phyloP scores from a whole-genome alignment of 2,329 filamentous ascomycete genomes.

The Scopulariopsis brevicaulis region DNA sequence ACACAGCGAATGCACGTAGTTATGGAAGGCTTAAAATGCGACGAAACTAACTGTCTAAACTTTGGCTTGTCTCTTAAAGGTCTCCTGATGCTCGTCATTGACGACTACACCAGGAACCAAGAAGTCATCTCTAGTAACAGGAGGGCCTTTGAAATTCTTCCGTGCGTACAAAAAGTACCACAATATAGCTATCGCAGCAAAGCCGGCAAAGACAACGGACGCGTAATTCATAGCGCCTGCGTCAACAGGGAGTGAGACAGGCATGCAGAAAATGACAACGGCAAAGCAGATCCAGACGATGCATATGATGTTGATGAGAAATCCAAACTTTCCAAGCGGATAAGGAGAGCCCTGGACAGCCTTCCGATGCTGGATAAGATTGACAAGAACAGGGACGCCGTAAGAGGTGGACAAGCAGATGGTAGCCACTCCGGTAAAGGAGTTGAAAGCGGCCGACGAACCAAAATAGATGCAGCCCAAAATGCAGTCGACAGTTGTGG shows the following conservation, averaged over 20 bases:
- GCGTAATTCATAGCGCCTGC: slow-evolving; percentile 59
- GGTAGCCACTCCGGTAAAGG: slow-evolving; percentile 59
- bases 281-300: slow-evolving; percentile 56
- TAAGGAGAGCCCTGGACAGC: slow-evolving; percentile 46
- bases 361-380: slow-evolving; percentile 46
- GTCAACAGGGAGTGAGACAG: slow-evolving; percentile 47
- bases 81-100: not conserved
- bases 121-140: slow-evolving; percentile 13
- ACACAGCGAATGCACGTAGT: not conserved
- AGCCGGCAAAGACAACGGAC: slow-evolving; percentile 62
- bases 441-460: slow-evolving; percentile 58
- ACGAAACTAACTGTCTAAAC: not conserved
- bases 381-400: slow-evolving; percentile 56
- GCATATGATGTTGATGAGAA: slow-evolving; percentile 50
- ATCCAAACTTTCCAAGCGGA: slow-evolving; percentile 51
- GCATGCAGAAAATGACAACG: slow-evolving; percentile 66
- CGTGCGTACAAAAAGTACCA: slow-evolving; percentile 65
- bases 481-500: slow-evolving; percentile 51
- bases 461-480: slow-evolving; percentile 61
- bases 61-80: no score
- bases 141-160: slow-evolving; percentile 56
- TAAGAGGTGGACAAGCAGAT: slow-evolving; percentile 61
- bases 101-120: not conserved
- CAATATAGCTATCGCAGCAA: slow-evolving; percentile 43
- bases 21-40: no score